phyloP scores from a whole-genome alignment of 345 rosid genomes.

The Camelina sativa region DNA sequence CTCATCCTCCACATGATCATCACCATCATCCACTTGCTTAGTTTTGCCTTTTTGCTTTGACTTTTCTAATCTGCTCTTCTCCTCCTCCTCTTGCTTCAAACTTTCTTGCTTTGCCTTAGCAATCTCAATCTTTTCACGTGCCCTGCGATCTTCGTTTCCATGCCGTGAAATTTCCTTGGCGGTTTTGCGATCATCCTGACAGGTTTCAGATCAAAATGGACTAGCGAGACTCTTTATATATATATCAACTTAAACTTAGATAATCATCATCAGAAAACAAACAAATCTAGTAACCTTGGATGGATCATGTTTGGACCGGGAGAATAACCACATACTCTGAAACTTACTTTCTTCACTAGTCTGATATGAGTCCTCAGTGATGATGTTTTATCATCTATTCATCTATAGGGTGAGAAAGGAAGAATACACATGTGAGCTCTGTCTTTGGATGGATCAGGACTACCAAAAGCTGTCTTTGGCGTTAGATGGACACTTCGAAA shows the following conservation, averaged over 20 bases:
- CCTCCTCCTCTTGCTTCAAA: conserved; percentile 2
- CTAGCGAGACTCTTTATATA: neutral
- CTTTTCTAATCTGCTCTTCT: neutral
- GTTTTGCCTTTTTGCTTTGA: conserved; percentile 10
- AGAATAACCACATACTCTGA: conserved; percentile 25
- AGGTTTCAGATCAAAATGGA: conserved; percentile 15
- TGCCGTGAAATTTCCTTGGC: conserved; percentile 9
- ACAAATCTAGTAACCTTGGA: conserved; percentile 12
- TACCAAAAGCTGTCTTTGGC: neutral
- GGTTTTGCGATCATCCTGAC: conserved; percentile 8
- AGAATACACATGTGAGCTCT: too few relatives aligned
- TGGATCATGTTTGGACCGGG: conserved; percentile 23
- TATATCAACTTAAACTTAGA: neutral
- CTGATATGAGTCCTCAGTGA: neutral
- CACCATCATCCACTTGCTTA: neutral
- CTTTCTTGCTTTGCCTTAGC: neutral
- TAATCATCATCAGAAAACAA: neutral
- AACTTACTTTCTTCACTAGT: conserved; percentile 18
- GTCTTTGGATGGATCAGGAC: neutral
- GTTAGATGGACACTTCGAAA: neutral
- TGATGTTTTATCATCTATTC: neutral
- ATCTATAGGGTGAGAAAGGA: too few relatives aligned
- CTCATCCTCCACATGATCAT: conserved; percentile 49
- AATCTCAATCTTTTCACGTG: neutral
- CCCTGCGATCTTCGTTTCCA: conserved; percentile 17